These are phyloP conservation scores for Aspergillus persii DNA, from an alignment of 2,329 filamentous ascomycete species.

Conservation along the genomic window DNA sequence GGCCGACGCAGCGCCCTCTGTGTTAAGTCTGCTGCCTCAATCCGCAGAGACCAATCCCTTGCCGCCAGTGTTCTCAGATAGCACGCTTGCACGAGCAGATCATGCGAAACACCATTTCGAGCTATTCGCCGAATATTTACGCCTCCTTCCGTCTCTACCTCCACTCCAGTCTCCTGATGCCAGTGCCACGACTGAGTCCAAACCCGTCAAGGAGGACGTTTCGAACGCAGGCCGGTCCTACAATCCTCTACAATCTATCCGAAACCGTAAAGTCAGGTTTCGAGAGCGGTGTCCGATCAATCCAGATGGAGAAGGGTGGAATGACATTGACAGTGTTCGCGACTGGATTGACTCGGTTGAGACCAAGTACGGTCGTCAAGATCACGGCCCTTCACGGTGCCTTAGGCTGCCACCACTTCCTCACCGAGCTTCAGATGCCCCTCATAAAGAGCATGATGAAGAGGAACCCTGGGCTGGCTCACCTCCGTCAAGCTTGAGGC, in stretches of 20 bases:
- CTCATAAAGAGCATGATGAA: constrained; percentile 22
- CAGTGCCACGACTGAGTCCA: constrained; percentile 14
- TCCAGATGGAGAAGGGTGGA: constrained; percentile 72
- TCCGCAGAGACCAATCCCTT: constrained; percentile 32
- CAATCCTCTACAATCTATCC: constrained; percentile 88
- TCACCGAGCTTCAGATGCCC: constrained; percentile 15
- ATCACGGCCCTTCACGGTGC: constrained; percentile 46
- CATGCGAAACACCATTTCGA: constrained; percentile 85
- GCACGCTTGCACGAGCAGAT: constrained; percentile 76
- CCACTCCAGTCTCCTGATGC: constrained; percentile 53
- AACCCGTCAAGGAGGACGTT: constrained; percentile 31
- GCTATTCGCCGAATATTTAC: constrained; percentile 78
- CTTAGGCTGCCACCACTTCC: constrained; percentile 46
- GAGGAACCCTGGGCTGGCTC: constrained; percentile 26
- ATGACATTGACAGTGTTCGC: constrained; percentile 67
- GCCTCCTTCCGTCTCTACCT: constrained; percentile 74
- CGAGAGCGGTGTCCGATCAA: constrained; percentile 74
- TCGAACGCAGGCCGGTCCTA: constrained; percentile 65
- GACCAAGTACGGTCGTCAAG: constrained; percentile 45
- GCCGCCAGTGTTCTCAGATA: constrained; percentile 63
- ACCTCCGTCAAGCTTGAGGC: constrained; percentile 42
- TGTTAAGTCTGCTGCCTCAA: constrained; percentile 29
- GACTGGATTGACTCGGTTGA: constrained; percentile 74
- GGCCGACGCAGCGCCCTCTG: constrained; percentile 18
- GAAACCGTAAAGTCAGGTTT: constrained; percentile 81